Percentiles rank a stretch among this genome's conserved stretches.
Conservation (phyloP, 768 basidiomycete species). For the Calocybe indica region DNA sequence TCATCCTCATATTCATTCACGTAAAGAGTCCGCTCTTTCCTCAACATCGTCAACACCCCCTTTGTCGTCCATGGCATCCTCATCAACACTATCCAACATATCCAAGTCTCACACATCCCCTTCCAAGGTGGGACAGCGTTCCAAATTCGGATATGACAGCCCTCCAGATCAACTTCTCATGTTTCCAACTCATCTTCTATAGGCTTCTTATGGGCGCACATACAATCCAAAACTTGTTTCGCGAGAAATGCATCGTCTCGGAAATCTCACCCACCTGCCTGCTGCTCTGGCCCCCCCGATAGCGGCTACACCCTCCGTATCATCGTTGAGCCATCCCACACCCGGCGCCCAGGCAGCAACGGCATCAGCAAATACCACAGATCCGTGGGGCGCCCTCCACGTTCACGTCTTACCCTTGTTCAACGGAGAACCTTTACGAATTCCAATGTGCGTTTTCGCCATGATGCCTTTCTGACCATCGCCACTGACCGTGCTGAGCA, state of each 20-base stretch:
- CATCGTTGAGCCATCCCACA: slow-evolving; percentile 36
- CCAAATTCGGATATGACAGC: neutral
- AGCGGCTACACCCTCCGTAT: slow-evolving; percentile 42
- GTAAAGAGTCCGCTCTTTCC: slow-evolving; percentile 25
- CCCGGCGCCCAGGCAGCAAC: slow-evolving; percentile 32
- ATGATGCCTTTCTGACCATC: neutral
- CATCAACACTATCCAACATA: slow-evolving; percentile 24
- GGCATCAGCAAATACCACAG: slow-evolving; percentile 41
- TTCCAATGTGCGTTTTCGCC: slow-evolving; percentile 61
- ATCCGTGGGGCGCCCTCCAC: slow-evolving; percentile 82
- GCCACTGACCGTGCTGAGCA: slow-evolving; percentile 17
- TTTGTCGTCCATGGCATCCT: slow-evolving; percentile 25
- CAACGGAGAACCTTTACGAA: slow-evolving; percentile 81
- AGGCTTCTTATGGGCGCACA: slow-evolving; percentile 61
- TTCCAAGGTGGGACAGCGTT: slow-evolving; percentile 32
- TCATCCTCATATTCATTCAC: slow-evolving; percentile 32
- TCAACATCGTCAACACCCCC: slow-evolving; percentile 13
- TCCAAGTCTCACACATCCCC: slow-evolving; percentile 42
- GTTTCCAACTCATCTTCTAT: slow-evolving; percentile 6
- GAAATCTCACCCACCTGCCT: slow-evolving; percentile 49
- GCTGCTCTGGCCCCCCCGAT: slow-evolving; percentile 47
- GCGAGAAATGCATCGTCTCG: slow-evolving; percentile 82
- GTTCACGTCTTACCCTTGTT: slow-evolving; percentile 88
- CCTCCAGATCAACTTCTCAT: slow-evolving; percentile 4
- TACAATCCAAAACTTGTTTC: slow-evolving; percentile 79